Base-by-base conservation (phyloP, 2,329 filamentous ascomycete genomes). In the Ophiosphaerella herpotricha region DNA sequence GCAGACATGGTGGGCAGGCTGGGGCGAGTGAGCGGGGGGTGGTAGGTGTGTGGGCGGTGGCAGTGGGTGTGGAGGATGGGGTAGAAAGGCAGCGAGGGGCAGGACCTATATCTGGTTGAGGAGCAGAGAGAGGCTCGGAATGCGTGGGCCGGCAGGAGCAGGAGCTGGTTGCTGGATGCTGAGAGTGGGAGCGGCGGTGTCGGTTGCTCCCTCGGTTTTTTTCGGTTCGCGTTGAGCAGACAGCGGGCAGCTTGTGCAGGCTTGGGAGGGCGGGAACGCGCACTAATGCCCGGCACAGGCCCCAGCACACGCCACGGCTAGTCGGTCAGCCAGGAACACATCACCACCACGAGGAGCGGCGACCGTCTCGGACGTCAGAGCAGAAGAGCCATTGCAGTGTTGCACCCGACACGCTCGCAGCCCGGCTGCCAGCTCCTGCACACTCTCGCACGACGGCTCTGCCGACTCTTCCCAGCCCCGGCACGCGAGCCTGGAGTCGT, bases 1-100 rank as follows among this genome's bases (percentile, higher is more conserved):
- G 94, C 90, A 76, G 90, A 91, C 91, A 95, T 95, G 54, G 60
- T 43, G 55, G 52, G 56, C 55, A 55, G 47, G 53, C 61, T 61
- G 57, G 48, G 41, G 43, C 23, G 52, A 51, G 63, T 69, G 64
- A 70, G 68, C 61, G 50, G 37, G 54, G 29, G 48, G 57, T 51
- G 52, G 50, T 52, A 46, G 55, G 52, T 55, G 55, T 48, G 18
- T 13, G 55, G 53, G 42, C 46, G 55, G 54, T 44, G 52, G 48
- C 7, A 11, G 26, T 48, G 54, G 55, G 60, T 58, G 55, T 58
- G 50, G 52, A 55, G 57, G 55, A 52, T 50, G 54, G 61, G 42
- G 46, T 52, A 48, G 40, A 55, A 60, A 56, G 57, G 43, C 53
- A n/a, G 32, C 23, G 29, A 45, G 42, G 46, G 51, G 37, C 61